Evolutionary conservation across 129 eudicot genomes (phyloP).

Genomic region (Flaveria brownii): DNA sequence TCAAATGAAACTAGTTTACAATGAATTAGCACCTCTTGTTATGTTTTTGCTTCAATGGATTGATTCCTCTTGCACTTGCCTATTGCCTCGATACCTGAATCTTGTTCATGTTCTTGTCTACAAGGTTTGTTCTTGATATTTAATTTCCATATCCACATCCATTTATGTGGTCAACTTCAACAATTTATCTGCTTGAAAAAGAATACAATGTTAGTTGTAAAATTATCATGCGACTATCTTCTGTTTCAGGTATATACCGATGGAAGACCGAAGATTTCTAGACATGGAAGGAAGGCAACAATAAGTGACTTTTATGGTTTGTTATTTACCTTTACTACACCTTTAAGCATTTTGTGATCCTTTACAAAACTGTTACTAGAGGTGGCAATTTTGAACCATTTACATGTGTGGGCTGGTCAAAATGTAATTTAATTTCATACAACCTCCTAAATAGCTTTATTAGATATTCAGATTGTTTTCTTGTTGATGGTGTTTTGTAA

Average conservation of each 20-base stretch:
- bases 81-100: constrained; percentile 69
- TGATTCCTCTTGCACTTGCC: constrained; percentile 72
- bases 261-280: constrained; percentile 60
- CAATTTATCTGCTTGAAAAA: not conserved
- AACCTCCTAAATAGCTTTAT: not conserved
- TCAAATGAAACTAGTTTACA: constrained; percentile 82
- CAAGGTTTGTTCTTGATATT: constrained; percentile 49
- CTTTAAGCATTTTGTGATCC: too few relatives aligned
- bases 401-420: not conserved
- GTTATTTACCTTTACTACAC: constrained; percentile 27
- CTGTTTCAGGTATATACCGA: constrained; percentile 64
- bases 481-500: not conserved
- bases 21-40: constrained; percentile 68
- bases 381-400: not conserved
- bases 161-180: not conserved
- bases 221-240: constrained; percentile 3
- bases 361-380: too few relatives aligned
- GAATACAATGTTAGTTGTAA: not conserved
- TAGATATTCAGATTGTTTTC: not conserved
- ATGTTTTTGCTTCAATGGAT: constrained; percentile 75
- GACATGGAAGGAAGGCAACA: constrained; percentile 76
- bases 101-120: constrained; percentile 67
- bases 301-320: constrained; percentile 79
- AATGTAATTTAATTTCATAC: not conserved
- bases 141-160: constrained; percentile 5